Evolutionary conservation across 176 grass and related monocot species (phyloP), one percentile per base, ranked within the genome.

Genomic region (Rhynchospora pubera): DNA sequence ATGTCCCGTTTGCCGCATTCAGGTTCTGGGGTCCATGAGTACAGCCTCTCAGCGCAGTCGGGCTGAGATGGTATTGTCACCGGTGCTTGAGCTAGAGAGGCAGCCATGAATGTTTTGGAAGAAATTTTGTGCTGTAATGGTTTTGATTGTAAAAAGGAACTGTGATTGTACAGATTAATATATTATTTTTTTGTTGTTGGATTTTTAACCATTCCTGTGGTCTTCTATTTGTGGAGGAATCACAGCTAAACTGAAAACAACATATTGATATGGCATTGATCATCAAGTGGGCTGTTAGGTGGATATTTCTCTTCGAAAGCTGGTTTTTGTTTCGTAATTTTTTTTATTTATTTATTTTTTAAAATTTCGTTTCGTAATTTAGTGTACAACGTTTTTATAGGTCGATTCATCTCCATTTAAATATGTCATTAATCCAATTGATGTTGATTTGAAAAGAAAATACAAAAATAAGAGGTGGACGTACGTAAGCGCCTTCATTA

Each of bases 1-100:
- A 0, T 94, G 92, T 67, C 89, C 92, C 0, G 61, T 90, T 46
- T 91, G 92, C 81, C 91, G 89, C 8, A 53, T 77, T 8, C 71
- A 88, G 58, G 84, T 85, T 50, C 46, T 60, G 4, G 45, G 46
- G 9, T 45, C 26, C 2, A 13, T 8, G 13, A 44, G 42, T 16
- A 39, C 14, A 5, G 34, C 11, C 21, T 22, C 43, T 5, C 62
- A 57, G 46, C 28, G 7, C 11, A 81, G n/a, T 58, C 65, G 28
- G 32, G 39, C 28, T 65, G 59, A 30, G 0, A 46, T 65, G 30
- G 86, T 78, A 65, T 2, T 16, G 62, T 11, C 16, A 12, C 47
- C 22, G 44, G 11, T 30, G 48, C 4, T 28, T 4, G 70, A 75
- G 11, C 47, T 52, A 28, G 47, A 53, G 45, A 7, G 47, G 3